Evolutionary conservation across 148 eudicot genomes (phyloP).

Genomic region (Rhododendron ovatum): DNA sequence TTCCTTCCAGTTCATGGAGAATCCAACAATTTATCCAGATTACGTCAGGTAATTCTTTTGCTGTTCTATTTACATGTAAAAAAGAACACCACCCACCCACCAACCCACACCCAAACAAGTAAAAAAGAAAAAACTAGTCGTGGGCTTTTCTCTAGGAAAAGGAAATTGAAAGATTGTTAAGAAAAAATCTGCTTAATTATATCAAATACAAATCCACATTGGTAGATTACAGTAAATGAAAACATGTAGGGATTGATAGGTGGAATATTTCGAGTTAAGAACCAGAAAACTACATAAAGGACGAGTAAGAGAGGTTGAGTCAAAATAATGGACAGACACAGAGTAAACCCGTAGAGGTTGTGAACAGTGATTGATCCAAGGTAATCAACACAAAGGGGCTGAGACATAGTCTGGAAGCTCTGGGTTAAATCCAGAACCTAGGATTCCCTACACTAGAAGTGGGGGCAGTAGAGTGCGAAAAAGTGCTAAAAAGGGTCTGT

Average conservation of each 20-base stretch:
- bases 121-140: not conserved
- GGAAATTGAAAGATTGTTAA: not conserved
- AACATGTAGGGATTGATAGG: not conserved
- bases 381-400: not conserved
- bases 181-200: not conserved
- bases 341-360: not conserved
- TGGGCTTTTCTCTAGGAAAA: not conserved
- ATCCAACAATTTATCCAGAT: not conserved
- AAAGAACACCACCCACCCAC: too few species aligned
- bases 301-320: not conserved
- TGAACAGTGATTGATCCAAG: not conserved
- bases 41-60: not conserved
- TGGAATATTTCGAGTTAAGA: not conserved
- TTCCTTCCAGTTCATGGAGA: not conserved
- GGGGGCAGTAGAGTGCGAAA: not conserved
- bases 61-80: not conserved
- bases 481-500: not conserved
- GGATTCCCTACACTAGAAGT: not conserved
- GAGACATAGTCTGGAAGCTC: not conserved
- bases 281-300: not conserved
- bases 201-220: not conserved
- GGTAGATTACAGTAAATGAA: not conserved
- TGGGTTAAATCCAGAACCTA: not conserved
- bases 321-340: not conserved
- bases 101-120: too few species aligned